Percentiles rank a stretch among this genome's conserved stretches.
Evolutionary conservation across 148 eudicot species (phyloP).

Genomic region (Chenopodium quinoa): DNA sequence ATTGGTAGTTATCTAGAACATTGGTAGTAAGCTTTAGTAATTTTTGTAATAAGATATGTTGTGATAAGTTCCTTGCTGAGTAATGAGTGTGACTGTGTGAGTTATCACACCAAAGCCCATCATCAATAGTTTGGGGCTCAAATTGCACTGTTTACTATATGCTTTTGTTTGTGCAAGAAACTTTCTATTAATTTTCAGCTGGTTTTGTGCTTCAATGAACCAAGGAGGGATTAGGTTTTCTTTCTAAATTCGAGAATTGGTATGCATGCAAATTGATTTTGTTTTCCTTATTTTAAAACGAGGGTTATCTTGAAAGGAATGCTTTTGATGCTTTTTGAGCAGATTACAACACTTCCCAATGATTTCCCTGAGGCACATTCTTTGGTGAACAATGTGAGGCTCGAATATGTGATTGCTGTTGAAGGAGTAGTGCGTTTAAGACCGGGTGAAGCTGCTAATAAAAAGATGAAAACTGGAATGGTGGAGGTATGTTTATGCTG

Average conservation of each 20-base stretch:
- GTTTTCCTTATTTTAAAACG: neutral
- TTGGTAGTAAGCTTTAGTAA: no score
- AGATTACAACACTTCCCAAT: conserved; percentile 92
- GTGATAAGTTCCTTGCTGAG: no score
- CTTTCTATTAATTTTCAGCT: no score
- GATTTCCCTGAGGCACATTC: conserved; percentile 88
- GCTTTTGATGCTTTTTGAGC: conserved; percentile 9
- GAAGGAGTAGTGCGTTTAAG: conserved; percentile 77
- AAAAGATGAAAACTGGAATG: conserved; percentile 84
- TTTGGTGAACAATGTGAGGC: conserved; percentile 59
- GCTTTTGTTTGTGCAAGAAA: no score
- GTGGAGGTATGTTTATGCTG: conserved; percentile 55
- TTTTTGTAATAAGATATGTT: no score
- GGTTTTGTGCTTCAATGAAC: no score
- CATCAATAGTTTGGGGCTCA: no score
- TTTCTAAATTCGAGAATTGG: neutral
- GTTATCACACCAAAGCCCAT: no score
- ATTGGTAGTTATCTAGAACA: no score
- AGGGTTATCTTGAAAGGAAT: neutral
- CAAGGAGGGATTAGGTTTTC: no score
- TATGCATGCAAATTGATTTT: neutral
- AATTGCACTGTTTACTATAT: no score
- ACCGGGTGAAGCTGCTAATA: conserved; percentile 72
- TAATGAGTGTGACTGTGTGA: no score
- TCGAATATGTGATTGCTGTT: conserved; percentile 80